These are phyloP conservation scores for Aquilaria sinensis DNA, from an alignment of 345 rosid species.

Conservation along the genomic window DNA sequence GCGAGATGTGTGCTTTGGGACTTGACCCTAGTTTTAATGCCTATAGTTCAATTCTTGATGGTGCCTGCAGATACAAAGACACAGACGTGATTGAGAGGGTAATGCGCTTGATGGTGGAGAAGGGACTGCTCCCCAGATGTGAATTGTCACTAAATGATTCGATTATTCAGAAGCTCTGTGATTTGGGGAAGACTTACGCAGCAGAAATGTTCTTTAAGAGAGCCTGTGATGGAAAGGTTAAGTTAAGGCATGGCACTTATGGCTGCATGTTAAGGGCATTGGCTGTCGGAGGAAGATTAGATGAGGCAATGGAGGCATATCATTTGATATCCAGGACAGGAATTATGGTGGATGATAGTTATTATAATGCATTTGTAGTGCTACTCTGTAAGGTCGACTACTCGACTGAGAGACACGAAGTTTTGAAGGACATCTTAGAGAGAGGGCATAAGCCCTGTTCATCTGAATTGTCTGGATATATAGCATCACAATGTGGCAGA, in stretches of 20 bases:
- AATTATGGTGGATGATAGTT: background rate
- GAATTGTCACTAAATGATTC: slow-evolving; percentile 19
- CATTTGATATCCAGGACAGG: slow-evolving; percentile 23
- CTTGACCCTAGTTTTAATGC: slow-evolving; percentile 37
- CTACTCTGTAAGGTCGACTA: slow-evolving; percentile 41
- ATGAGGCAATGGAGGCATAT: slow-evolving; percentile 45
- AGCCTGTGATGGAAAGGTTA: slow-evolving; percentile 30
- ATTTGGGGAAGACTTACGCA: slow-evolving; percentile 47
- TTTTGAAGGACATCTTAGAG: slow-evolving; percentile 39
- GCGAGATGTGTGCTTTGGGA: slow-evolving; percentile 45
- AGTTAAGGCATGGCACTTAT: slow-evolving; percentile 33
- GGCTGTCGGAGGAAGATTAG: slow-evolving; percentile 37
- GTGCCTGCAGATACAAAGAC: slow-evolving; percentile 44
- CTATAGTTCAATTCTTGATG: slow-evolving; percentile 56
- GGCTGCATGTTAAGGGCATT: slow-evolving; percentile 45
- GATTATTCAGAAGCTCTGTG: slow-evolving; percentile 47
- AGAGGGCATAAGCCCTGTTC: slow-evolving; percentile 41
- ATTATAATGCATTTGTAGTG: background rate
- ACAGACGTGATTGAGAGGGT: slow-evolving; percentile 36
- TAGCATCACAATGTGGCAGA: slow-evolving; percentile 35
- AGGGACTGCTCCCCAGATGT: slow-evolving; percentile 23
- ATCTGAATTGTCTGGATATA: slow-evolving; percentile 31
- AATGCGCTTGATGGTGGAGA: slow-evolving; percentile 34
- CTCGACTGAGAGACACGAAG: slow-evolving; percentile 23
- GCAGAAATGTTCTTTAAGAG: slow-evolving; percentile 47